Conservation (phyloP, 1,284 basidiomycete genomes). For the Somion occarium region DNA sequence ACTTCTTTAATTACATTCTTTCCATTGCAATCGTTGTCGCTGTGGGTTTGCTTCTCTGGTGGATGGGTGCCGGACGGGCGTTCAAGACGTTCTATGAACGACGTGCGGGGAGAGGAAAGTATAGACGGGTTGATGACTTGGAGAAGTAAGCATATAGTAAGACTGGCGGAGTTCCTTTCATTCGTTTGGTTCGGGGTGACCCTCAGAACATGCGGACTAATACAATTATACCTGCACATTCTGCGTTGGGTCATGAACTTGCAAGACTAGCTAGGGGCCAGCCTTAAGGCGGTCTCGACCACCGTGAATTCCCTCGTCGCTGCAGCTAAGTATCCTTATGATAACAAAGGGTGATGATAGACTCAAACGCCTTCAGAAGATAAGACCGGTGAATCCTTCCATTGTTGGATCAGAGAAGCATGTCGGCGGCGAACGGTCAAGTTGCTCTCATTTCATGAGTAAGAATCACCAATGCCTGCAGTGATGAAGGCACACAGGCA, state of each 20-base stretch:
- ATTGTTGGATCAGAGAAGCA: too few species aligned
- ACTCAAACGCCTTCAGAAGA: too few species aligned
- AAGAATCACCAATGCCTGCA: too few species aligned
- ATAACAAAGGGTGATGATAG: too few species aligned
- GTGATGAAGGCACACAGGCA: too few species aligned
- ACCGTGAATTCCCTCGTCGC: too few species aligned
- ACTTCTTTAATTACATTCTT: slow-evolving; percentile 19
- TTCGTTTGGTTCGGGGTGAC: background rate
- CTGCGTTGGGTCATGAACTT: background rate
- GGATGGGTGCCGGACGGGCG: slow-evolving; percentile 7
- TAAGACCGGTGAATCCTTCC: too few species aligned
- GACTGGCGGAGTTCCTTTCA: too few species aligned
- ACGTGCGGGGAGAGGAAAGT: slow-evolving; percentile 6
- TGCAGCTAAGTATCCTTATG: too few species aligned
- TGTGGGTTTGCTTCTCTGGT: slow-evolving; percentile 11
- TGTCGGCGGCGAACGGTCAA: too few species aligned
- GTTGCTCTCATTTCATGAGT: too few species aligned
- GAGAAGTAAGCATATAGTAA: slow-evolving; percentile 8
- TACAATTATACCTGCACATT: background rate
- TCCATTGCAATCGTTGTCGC: slow-evolving; percentile 10
- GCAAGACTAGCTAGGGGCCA: background rate
- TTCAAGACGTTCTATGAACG: background rate
- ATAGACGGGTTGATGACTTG: slow-evolving; percentile 19
- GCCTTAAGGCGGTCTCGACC: background rate
- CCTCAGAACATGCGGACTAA: background rate